A percentile compares a stretch with the other conserved stretches of the same genome.
Evolutionary conservation across 495 filamentous ascomycete genomes (phyloP).

Genomic region (Apiosordaria backusii): DNA sequence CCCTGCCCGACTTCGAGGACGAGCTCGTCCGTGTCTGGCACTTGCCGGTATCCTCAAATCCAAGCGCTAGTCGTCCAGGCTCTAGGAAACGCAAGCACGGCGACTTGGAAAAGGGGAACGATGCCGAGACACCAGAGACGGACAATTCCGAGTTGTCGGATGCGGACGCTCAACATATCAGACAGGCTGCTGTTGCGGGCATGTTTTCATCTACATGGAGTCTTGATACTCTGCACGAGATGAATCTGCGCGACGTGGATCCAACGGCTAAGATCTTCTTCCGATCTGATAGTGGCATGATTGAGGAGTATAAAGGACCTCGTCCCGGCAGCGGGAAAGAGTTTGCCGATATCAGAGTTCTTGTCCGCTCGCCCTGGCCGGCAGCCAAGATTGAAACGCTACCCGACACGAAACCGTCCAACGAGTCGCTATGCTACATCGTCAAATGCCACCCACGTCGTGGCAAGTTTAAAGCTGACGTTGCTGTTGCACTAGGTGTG

Average conservation of each 20-base stretch:
- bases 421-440: conserved; percentile 78
- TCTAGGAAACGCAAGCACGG: conserved; percentile 24
- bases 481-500: conserved; percentile 60
- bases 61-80: background rate
- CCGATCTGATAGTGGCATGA: conserved; percentile 59
- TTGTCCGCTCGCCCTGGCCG: conserved; percentile 81
- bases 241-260: conserved; percentile 59
- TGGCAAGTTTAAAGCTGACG: conserved; percentile 71
- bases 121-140: conserved; percentile 2
- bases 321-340: conserved; percentile 47
- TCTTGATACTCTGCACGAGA: conserved; percentile 63
- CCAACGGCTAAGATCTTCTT: conserved; percentile 68
- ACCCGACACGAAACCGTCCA: conserved; percentile 60
- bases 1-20: conserved; percentile 66
- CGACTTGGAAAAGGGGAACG: conserved; percentile 1
- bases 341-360: conserved; percentile 64
- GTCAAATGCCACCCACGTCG: conserved; percentile 67
- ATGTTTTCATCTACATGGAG: conserved; percentile 84
- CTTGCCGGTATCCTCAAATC: conserved; percentile 45
- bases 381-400: conserved; percentile 60
- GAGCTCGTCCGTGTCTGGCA: conserved; percentile 78
- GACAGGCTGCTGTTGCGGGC: conserved; percentile 59
- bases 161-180: conserved; percentile 40
- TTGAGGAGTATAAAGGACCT: conserved; percentile 66
- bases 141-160: background rate